Evolutionary conservation across 2,329 filamentous ascomycete species (phyloP), one percentile per base, ranked within the genome.

Genomic region (Sporothrix mexicana): DNA sequence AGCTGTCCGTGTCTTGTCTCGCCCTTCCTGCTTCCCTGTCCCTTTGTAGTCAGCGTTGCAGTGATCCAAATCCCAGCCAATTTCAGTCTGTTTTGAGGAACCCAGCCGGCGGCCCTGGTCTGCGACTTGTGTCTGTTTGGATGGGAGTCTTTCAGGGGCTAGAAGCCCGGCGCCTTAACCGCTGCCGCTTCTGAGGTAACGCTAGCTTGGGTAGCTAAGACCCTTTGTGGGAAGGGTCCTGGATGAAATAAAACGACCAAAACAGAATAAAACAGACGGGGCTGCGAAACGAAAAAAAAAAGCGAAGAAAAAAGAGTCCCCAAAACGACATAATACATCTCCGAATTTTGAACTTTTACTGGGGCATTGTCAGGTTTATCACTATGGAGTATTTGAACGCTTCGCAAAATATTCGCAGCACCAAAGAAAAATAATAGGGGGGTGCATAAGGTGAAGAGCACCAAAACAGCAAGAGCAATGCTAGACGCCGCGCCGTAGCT

Each of bases 121-220:
- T 69, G n/a, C 9, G 9, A 23, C 17, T 15, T 25, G 15, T 20
- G 43, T 66, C 47, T 68, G 23, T 13, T 36, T 55, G 25, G 47
- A 68, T 41, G 64, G 64, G 67, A 30, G 9, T 59, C 43, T 70
- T 51, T 61, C 43, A 64, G 59, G 69, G 69, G 69, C 69, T 71
- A 71, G 45, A 64, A 41, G 69, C 57, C 57, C 25, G 45, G 12
- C 55, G n/a, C 70, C 49, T 67, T 71, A 49, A 36, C 57, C 57
- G 69, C 57, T 64, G 69, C 69, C 69, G 69, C 69, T 53, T 64
- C 17, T 30, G 36, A 41, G 8, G 55, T 43, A 51, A 53, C 45
- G 57, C 57, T 66, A 64, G 43, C 64, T 17, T 30, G 51, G 67
- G 9, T 53, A 53, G 25, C 45, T 15, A 53, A 53, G 47, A 53